Evolutionary conservation across 2,329 filamentous ascomycete species (phyloP), one percentile per base, ranked within the genome.

Genomic region (Seiridium cupressi): DNA sequence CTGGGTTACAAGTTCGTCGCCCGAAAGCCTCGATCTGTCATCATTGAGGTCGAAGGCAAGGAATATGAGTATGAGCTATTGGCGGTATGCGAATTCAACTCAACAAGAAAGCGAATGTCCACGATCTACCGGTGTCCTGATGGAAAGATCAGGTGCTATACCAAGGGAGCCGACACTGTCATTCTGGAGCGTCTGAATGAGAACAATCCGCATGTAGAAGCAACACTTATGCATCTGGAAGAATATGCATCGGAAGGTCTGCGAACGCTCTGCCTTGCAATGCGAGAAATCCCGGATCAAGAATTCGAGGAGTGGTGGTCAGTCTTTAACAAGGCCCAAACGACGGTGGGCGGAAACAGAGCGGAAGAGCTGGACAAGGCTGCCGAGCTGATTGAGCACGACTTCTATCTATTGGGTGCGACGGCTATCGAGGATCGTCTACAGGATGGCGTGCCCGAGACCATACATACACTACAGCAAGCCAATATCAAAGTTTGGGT

Each of bases 401-500:
- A 97, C 70, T 89, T 99, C 53, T 93, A 87, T 66, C 84, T 99
- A 26, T 87, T 99, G 32, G 95, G 95, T 49, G 94, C 96, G 4
- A 99, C 95, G 31, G 95, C 95, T 58, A 99, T 99, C 65, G 95
- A 99, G 76, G 95, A 99, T 81, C 90, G 92, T 64, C 84, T 99
- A 38, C 95, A 99, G 74, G 96, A 99, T 68, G 95, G 96, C 58
- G 95, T 99, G 13, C 95, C 95, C 2, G 95, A 99, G 74, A 99
- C 95, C 0, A 99, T 99, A 61, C 93, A 97, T 74, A 99, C 95
- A 0, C 81, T 99, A 35, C 96, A 99, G 75, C 91, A 93, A 65
- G 95, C 96, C 32, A 94, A 93, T 57, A 98, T 99, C 81, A 99
- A 99, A 77, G 89, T 99, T 59, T 99, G 95, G 95, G 95, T 99